phyloP scores from a whole-genome alignment of 805 yeast species.

The Candida nitratophila region DNA sequence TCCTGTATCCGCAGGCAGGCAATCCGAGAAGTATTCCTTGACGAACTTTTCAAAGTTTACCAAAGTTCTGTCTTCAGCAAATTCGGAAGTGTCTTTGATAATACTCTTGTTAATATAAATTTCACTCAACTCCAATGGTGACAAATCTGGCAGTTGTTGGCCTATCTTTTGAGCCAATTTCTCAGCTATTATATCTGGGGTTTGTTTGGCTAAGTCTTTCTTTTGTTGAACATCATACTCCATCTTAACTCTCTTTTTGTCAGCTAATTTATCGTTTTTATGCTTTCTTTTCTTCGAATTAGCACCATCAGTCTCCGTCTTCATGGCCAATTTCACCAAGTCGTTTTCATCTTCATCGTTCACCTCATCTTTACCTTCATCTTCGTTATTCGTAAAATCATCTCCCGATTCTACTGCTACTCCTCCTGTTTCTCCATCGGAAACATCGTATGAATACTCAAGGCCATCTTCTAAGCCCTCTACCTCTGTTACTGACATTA shows the following conservation, averaged over 20 bases:
- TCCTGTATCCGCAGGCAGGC: conserved; percentile 31
- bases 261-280: conserved; percentile 40
- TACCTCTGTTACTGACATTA: conserved; percentile 23
- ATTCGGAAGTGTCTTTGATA: conserved; percentile 57
- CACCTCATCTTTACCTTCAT: conserved; percentile 3
- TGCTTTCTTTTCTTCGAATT: conserved; percentile 21
- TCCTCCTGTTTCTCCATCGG: background rate
- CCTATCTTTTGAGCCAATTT: conserved; percentile 56
- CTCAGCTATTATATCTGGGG: conserved; percentile 60
- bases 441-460: conserved; percentile 37
- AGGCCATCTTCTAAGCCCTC: conserved; percentile 82
- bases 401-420: conserved; percentile 15
- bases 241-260: conserved; percentile 61
- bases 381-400: conserved; percentile 12
- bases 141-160: conserved; percentile 53
- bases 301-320: conserved; percentile 6
- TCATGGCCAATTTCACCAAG: conserved; percentile 1
- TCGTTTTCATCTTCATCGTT: conserved; percentile 4
- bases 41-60: conserved; percentile 52
- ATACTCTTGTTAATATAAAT: conserved; percentile 45
- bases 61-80: conserved; percentile 44
- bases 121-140: conserved; percentile 71
- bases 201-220: conserved; percentile 42
- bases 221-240: conserved; percentile 57
- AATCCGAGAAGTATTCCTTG: conserved; percentile 38